Base-by-base conservation (phyloP, 495 filamentous ascomycete genomes). In the Elasticomyces elasticus region DNA sequence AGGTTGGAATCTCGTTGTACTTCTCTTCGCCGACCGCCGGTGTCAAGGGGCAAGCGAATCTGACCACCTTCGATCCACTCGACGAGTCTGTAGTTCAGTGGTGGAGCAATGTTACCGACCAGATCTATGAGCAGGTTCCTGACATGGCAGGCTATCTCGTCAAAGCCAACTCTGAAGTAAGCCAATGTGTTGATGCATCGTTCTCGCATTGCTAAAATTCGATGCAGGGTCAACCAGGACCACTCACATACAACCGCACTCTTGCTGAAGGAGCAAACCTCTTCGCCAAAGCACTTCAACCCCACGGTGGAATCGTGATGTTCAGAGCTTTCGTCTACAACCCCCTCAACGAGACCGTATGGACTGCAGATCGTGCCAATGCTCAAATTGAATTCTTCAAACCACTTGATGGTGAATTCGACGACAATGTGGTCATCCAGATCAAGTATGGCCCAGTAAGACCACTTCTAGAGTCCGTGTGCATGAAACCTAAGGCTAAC, bases 241-340 rank as follows among this genome's bases (percentile, higher is more conserved):
- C 84, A 0, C 56, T 81, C 42, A 81, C 78, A 2, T 86, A 86
- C 66, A 81, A 82, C 59, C 77, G 84, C 41, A 87, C 83, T 0
- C 72, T 87, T 2, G 72, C 83, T 1, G 71, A 86, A 24, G 84
- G 80, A 7, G 84, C 82, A 15, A 87, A 87, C 58, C 63, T 87
- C 37, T 86, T 87, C 55, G 84, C 82, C 9, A 72, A 50, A 40
- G 74, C 81, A 0, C 61, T 81, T 0, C 64, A 80, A 53, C 79
- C 77, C 0, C 67, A 85, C 58, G 79, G 78, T n/a, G 84, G 82
- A 31, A 71, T 85, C 45, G 72, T 85, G 45, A 79, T 87, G 74
- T 87, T 81, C 71, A 79, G 84, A 3, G 81, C 83, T 5, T 87
- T 87, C 55, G 82, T 87, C 5, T 87, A 87, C 66, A 74, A 87